These are phyloP conservation scores for Ophiostoma ulmi DNA, from an alignment of 2,329 filamentous ascomycete species.

Conservation along the genomic window DNA sequence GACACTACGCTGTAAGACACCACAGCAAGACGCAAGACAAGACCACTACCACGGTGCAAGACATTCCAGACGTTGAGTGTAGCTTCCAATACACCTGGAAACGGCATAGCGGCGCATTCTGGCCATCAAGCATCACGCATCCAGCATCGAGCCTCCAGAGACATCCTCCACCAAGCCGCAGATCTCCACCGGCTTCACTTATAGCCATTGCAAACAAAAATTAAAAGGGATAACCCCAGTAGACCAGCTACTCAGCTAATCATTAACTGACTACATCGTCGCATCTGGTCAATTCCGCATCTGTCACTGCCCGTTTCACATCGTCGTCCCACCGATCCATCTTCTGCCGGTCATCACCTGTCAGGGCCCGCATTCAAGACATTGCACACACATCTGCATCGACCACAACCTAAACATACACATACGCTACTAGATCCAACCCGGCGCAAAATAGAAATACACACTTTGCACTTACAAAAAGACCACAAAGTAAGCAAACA, in stretches of 20 bases:
- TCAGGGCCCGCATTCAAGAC: conserved; percentile 7
- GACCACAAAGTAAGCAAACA: conserved; percentile 10
- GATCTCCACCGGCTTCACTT: conserved; percentile 14
- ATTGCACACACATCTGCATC: not conserved
- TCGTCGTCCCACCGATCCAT: conserved; percentile 2
- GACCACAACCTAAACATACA: not conserved
- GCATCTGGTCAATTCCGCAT: not conserved
- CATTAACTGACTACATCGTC: not conserved
- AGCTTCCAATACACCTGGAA: not conserved
- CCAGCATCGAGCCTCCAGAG: conserved; percentile 15
- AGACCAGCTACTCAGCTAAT: not conserved
- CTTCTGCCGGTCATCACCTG: not conserved
- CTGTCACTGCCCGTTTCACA: not conserved
- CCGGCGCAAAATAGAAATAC: conserved; percentile 5
- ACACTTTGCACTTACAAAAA: not conserved
- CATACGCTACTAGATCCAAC: not conserved
- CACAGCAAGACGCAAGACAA: not conserved
- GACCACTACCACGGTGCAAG: conserved; percentile 5
- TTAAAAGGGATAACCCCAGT: not conserved
- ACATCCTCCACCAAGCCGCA: conserved; percentile 7
- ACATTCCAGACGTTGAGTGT: conserved; percentile 16
- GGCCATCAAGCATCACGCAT: conserved; percentile 11
- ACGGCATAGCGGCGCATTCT: conserved; percentile 4
- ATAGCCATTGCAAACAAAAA: not conserved
- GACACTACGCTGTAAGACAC: conserved; percentile 4